Conservation (phyloP, 805 yeast species). For the Brettanomyces anomalus region DNA sequence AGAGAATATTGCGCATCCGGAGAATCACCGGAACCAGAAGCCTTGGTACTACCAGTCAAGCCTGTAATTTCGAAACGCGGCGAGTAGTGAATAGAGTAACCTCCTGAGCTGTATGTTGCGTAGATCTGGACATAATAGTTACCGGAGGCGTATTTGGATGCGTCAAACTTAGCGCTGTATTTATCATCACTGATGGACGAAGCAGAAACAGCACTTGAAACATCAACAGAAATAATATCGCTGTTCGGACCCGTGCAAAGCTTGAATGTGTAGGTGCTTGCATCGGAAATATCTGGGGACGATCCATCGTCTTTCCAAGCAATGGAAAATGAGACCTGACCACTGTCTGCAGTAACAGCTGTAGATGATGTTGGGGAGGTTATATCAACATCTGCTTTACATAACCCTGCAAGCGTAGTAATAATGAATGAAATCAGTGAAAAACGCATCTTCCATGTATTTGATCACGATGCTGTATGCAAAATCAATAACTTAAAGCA, state of each 20-base stretch:
- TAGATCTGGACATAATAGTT: slow-evolving; percentile 63
- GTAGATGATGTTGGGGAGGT: slow-evolving; percentile 33
- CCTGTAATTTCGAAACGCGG: slow-evolving; percentile 56
- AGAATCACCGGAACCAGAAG: slow-evolving; percentile 40
- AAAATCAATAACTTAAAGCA: not conserved
- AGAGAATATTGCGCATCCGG: slow-evolving; percentile 32
- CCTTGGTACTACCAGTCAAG: slow-evolving; percentile 57
- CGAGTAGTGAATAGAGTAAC: slow-evolving; percentile 57
- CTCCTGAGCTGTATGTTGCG: slow-evolving; percentile 34
- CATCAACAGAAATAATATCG: slow-evolving; percentile 32
- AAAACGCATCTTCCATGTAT: not conserved
- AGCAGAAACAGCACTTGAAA: slow-evolving; percentile 24
- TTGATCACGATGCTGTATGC: no score
- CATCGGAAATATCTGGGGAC: slow-evolving; percentile 36
- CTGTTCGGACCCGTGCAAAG: slow-evolving; percentile 63
- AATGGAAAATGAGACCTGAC: slow-evolving; percentile 30
- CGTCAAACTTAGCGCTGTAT: slow-evolving; percentile 35
- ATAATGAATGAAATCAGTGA: not conserved
- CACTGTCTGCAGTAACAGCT: slow-evolving; percentile 30
- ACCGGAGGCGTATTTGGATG: slow-evolving; percentile 51
- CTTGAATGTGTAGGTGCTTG: slow-evolving; percentile 37
- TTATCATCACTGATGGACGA: slow-evolving; percentile 23
- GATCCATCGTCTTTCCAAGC: slow-evolving; percentile 51
- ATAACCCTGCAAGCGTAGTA: slow-evolving; percentile 1
- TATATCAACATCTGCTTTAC: slow-evolving; percentile 35